Percentiles rank a stretch among this genome's conserved stretches.
These are phyloP conservation scores for Plenodomus tracheiphilus DNA, from an alignment of 2,329 filamentous ascomycete species.

Conservation along the genomic window DNA sequence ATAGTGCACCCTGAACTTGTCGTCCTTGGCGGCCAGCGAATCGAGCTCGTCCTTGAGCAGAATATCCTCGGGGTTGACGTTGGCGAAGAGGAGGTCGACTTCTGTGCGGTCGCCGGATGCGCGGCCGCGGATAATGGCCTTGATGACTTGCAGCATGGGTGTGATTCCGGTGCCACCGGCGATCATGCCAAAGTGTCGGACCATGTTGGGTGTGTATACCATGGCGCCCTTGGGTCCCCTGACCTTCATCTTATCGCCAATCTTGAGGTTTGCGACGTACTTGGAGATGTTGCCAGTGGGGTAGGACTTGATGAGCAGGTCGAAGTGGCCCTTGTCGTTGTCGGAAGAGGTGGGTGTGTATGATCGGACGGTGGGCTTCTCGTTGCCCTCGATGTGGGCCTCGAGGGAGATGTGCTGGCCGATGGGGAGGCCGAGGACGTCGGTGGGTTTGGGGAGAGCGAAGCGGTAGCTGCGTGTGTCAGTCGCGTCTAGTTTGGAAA, in stretches of 20 bases:
- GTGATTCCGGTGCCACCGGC: slow-evolving; percentile 97
- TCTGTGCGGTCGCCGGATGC: slow-evolving; percentile 77
- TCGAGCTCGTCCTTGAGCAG: slow-evolving; percentile 92
- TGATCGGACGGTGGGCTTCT: slow-evolving; percentile 46
- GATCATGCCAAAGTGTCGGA: slow-evolving; percentile 95
- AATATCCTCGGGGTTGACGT: slow-evolving; percentile 91
- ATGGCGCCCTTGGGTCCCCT: slow-evolving; percentile 96
- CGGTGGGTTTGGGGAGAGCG: slow-evolving; percentile 72
- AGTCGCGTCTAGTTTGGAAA: no score
- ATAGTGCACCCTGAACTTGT: slow-evolving; percentile 85
- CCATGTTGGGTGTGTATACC: slow-evolving; percentile 97
- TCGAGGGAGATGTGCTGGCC: slow-evolving; percentile 98
- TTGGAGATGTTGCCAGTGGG: slow-evolving; percentile 97
- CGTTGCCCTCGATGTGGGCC: slow-evolving; percentile 51
- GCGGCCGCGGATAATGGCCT: slow-evolving; percentile 81
- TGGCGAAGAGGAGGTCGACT: slow-evolving; percentile 91
- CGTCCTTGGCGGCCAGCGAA: slow-evolving; percentile 73
- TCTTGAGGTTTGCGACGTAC: slow-evolving; percentile 78
- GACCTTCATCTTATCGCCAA: slow-evolving; percentile 83
- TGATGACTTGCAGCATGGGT: slow-evolving; percentile 95
- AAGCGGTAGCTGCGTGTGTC: slow-evolving; percentile 76
- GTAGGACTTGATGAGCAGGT: slow-evolving; percentile 97
- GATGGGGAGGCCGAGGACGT: slow-evolving; percentile 93
- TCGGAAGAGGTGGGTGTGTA: slow-evolving; percentile 50
- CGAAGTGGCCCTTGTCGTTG: slow-evolving; percentile 76